Conservation (phyloP, 805 yeast genomes). For the Kregervanrija fluxuum region DNA sequence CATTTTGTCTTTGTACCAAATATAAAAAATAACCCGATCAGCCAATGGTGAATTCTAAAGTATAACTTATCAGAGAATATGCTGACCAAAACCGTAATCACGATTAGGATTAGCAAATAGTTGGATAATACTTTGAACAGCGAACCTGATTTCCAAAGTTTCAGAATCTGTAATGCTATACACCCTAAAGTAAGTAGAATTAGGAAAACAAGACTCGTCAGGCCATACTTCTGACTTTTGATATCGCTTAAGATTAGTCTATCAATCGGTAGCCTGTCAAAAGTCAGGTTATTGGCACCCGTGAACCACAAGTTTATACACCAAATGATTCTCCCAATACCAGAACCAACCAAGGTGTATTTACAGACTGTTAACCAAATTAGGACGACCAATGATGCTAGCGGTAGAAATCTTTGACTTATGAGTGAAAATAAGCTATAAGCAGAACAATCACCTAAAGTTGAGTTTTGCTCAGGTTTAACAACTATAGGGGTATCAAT, state of each 20-base stretch:
- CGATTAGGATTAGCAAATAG: conserved; percentile 40
- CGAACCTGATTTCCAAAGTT: conserved; percentile 72
- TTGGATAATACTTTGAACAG: conserved; percentile 50
- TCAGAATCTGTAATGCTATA: conserved; percentile 65
- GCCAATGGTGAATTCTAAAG: conserved; percentile 72
- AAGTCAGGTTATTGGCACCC: conserved; percentile 75
- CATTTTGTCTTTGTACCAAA: conserved; percentile 84
- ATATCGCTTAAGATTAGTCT: conserved; percentile 69
- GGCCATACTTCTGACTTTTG: conserved; percentile 69
- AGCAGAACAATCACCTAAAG: not conserved
- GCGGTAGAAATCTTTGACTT: conserved; percentile 67
- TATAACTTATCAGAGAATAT: conserved; percentile 47
- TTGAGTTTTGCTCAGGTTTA: conserved; percentile 36
- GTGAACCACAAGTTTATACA: conserved; percentile 2
- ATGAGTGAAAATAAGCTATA: conserved; percentile 56
- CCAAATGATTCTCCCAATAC: not conserved
- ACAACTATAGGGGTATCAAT: conserved; percentile 73
- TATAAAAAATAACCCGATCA: conserved; percentile 65
- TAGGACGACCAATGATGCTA: conserved; percentile 19
- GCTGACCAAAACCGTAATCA: conserved; percentile 36
- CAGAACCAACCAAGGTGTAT: not conserved
- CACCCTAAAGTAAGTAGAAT: conserved; percentile 41
- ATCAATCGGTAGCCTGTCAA: conserved; percentile 85
- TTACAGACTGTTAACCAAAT: not conserved
- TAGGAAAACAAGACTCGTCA: conserved; percentile 52